Percentiles rank a stretch among this genome's conserved stretches.
phyloP scores from a whole-genome alignment of 2,329 filamentous ascomycete species.

The Botrytis fragariae region DNA sequence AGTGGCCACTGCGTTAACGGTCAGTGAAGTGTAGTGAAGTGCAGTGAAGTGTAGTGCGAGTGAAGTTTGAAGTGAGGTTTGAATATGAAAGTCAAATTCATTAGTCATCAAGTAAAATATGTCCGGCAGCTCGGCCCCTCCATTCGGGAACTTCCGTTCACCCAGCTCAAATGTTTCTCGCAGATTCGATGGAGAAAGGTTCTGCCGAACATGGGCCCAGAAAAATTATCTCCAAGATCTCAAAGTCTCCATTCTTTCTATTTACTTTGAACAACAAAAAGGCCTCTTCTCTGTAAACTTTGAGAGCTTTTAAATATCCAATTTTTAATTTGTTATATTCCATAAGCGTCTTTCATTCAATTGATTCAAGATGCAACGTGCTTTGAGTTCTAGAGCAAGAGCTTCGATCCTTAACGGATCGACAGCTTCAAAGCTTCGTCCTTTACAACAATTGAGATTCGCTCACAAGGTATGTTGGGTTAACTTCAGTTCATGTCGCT shows the following conservation, averaged over 20 bases:
- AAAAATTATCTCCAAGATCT: constrained; percentile 17
- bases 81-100: not conserved
- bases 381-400: constrained; percentile 80
- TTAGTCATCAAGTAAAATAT: not conserved
- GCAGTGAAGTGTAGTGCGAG: not conserved
- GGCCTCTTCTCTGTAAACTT: constrained; percentile 2
- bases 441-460: constrained; percentile 83
- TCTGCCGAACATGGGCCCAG: constrained; percentile 16
- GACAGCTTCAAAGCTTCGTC: constrained; percentile 61
- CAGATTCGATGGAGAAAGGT: constrained; percentile 17
- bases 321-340: constrained; percentile 32
- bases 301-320: constrained; percentile 17
- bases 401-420: constrained; percentile 75
- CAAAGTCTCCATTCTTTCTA: constrained; percentile 11
- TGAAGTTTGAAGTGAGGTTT: not conserved
- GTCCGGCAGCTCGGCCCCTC: constrained; percentile 4
- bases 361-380: constrained; percentile 81
- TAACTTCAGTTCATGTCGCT: not conserved
- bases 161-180: constrained; percentile 10
- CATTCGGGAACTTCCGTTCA: constrained; percentile 8
- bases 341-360: constrained; percentile 28
- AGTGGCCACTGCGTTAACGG: not conserved
- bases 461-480: constrained; percentile 79
- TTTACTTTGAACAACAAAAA: constrained; percentile 13
- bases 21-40: too few species aligned